These are phyloP conservation scores for Helicostylum pulchrum DNA, from an alignment of 192 early-diverging fungal genomes.

Conservation along the genomic window DNA sequence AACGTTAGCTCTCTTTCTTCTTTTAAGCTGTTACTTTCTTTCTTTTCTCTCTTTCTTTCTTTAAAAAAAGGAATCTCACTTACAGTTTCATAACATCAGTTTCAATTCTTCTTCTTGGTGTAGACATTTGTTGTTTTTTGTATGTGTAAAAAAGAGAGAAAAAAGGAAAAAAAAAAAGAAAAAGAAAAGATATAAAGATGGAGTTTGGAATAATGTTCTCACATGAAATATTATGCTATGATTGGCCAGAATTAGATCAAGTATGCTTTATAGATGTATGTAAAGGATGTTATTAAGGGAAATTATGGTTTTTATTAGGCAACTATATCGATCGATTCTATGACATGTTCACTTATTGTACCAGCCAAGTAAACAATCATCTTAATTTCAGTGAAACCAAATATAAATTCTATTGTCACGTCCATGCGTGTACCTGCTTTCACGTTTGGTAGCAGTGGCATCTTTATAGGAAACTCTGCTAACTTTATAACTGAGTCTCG, in stretches of 20 bases:
- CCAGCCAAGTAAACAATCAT: conserved; percentile 20
- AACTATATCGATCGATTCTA: not conserved
- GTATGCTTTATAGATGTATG: too few species aligned
- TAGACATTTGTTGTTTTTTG: conserved; percentile 60
- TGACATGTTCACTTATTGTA: conserved; percentile 6
- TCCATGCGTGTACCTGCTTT: conserved; percentile 33
- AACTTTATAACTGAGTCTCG: conserved; percentile 2
- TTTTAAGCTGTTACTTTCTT: too few species aligned
- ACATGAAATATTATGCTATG: not conserved
- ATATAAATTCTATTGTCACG: conserved; percentile 29
- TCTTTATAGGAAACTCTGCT: conserved; percentile 10
- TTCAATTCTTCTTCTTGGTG: conserved; percentile 91
- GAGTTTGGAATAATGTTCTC: not conserved
- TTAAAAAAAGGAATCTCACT: conserved; percentile 27
- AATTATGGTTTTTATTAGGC: too few species aligned
- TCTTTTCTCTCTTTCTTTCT: too few species aligned
- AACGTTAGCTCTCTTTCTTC: too few species aligned
- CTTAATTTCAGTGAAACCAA: conserved; percentile 24
- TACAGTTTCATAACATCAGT: conserved; percentile 99
- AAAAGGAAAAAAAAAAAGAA: not conserved
- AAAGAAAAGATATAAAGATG: not conserved
- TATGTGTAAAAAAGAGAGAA: conserved; percentile 1
- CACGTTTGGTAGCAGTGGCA: not conserved
- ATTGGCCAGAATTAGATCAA: not conserved
- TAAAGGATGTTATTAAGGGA: too few species aligned